Percentiles rank a stretch among this genome's conserved stretches.
phyloP scores from a whole-genome alignment of 2,329 filamentous ascomycete species.

The Botrytis tulipae region DNA sequence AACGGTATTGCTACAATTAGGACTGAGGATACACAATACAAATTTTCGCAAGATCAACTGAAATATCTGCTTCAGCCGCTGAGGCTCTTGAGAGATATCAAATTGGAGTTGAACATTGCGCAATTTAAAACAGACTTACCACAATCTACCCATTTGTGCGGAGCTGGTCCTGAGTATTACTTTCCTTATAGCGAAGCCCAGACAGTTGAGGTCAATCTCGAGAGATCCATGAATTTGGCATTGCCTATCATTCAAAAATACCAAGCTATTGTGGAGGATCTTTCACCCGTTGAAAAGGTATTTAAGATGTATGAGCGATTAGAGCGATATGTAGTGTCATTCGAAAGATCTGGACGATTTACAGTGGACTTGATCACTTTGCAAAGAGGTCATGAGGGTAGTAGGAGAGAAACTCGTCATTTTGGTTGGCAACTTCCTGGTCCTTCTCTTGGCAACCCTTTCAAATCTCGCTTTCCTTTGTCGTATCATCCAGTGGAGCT shows the following conservation, averaged over 20 bases:
- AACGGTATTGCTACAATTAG: background rate
- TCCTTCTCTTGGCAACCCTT: conserved; percentile 16
- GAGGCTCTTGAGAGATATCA: conserved; percentile 1
- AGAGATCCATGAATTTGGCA: background rate
- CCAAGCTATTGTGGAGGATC: background rate
- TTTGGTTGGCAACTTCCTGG: conserved; percentile 14
- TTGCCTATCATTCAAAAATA: conserved; percentile 3
- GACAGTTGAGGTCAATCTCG: background rate
- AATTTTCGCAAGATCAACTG: conserved; percentile 9
- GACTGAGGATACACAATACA: background rate
- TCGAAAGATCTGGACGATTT: conserved; percentile 8
- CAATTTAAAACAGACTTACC: conserved; percentile 1
- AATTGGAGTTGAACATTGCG: background rate
- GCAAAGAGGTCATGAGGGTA: background rate
- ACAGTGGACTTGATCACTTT: background rate
- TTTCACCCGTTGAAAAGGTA: conserved; percentile 12
- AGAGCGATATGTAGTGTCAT: background rate
- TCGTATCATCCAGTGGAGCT: conserved; percentile 16
- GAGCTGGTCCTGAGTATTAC: background rate
- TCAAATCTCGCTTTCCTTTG: background rate
- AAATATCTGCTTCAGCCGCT: conserved; percentile 7
- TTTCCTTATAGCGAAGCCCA: conserved; percentile 1
- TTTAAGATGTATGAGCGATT: conserved; percentile 11
- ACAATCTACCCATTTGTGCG: background rate
- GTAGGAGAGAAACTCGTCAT: conserved; percentile 3